Evolutionary conservation across 2,329 filamentous ascomycete species (phyloP).

Genomic region (Fusarium sp.): DNA sequence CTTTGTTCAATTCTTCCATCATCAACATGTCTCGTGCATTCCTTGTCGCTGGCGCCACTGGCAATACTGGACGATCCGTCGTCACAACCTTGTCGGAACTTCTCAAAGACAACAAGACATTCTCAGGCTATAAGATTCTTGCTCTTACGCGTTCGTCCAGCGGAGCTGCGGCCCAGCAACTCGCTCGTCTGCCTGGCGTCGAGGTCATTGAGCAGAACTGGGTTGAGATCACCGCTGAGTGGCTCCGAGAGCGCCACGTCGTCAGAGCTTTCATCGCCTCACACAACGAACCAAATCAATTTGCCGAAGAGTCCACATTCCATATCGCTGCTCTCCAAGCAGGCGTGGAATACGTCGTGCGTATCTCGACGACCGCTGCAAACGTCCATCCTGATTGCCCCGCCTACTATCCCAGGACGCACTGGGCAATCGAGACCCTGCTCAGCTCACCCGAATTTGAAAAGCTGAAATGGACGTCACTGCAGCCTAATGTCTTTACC

Average conservation of each 20-base stretch:
- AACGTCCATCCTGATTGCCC: neutral
- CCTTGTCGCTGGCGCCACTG: neutral
- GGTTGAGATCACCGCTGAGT: neutral
- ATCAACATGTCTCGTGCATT: neutral
- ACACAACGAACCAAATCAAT: neutral
- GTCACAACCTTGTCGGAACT: neutral
- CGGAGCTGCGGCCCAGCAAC: neutral
- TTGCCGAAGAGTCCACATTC: neutral
- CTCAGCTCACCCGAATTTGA: neutral
- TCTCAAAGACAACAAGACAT: neutral
- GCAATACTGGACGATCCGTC: neutral
- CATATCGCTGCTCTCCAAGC: neutral
- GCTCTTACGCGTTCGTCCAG: neutral
- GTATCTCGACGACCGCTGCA: neutral
- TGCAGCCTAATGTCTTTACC: rapidly evolving
- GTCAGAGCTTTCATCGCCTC: neutral
- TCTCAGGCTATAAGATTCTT: neutral
- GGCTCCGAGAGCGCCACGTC: neutral
- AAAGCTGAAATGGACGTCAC: neutral
- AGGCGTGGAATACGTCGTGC: neutral
- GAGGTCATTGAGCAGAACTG: neutral
- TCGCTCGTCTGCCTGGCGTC: neutral
- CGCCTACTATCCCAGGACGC: neutral
- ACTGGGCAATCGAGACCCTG: neutral
- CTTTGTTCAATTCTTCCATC: rapidly evolving